A percentile compares a stretch with the other conserved stretches of the same genome.
These are phyloP conservation scores for Rhododendron molle DNA, from an alignment of 148 eudicot genomes.

Conservation along the genomic window DNA sequence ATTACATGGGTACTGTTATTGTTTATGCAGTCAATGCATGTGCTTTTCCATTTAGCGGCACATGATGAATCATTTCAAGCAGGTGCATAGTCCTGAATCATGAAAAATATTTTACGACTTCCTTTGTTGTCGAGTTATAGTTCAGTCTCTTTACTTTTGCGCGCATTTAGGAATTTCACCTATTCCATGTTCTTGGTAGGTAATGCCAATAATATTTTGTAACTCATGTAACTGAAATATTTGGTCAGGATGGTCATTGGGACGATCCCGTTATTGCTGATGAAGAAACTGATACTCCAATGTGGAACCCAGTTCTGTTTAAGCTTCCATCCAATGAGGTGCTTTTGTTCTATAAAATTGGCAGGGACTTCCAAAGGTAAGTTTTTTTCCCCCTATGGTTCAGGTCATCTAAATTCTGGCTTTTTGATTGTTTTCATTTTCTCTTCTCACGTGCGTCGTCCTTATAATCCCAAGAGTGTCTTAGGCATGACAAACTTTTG, in stretches of 20 bases:
- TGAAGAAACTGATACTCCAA: conserved; percentile 57
- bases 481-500: background rate
- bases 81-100: background rate
- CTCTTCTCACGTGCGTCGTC: background rate
- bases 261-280: conserved; percentile 66
- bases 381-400: background rate
- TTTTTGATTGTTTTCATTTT: background rate
- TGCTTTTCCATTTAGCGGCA: background rate
- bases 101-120: background rate
- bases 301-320: conserved; percentile 97
- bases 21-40: background rate
- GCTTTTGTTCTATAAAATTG: conserved; percentile 83
- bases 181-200: background rate
- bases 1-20: background rate
- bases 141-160: background rate
- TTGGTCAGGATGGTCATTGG: conserved; percentile 78
- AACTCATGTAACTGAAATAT: background rate
- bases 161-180: background rate
- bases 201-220: background rate
- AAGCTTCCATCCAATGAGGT: conserved; percentile 60
- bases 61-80: background rate
- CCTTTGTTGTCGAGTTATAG: background rate
- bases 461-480: background rate
- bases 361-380: conserved; percentile 83
- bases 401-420: background rate